Evolutionary conservation across 75 land plant species (phyloP), one percentile per base, ranked within the genome.

Genomic region (Larix kaempferi): DNA sequence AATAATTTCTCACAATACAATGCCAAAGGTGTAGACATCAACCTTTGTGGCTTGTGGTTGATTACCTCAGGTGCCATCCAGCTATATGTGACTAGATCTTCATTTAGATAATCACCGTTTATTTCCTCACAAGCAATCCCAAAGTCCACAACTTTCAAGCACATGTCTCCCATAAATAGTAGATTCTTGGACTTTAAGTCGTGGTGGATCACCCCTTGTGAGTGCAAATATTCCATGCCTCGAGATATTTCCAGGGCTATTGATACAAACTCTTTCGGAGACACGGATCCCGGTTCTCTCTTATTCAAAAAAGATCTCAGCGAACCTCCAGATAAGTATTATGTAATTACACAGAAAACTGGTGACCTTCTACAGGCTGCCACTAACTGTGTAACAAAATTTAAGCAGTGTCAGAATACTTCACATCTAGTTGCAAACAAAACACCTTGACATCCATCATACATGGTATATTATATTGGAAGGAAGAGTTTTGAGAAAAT

Each of bases 21-120:
- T 81, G 23, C 93, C 95, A 77, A 93, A 93, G 67, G 93, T 86
- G 77, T 90, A 93, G 13, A 90, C 93, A 82, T 93, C 95, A 21
- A 90, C 93, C 81, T 89, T 93, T 87, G 85, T 2, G 81, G 63
- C 76, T 86, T 85, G 76, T 80, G 86, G 73, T 82, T 87, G 72
- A 93, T 86, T 88, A 93, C 83, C 84, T 93, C 95, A 41, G 95
- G 95, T 19, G 95, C 95, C 95, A 93, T 93, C 93, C 93, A 93
- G 5, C 91, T 87, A 74, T 83, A 90, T 23, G 93, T 93, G 2
- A 91, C 95, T 0, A 85, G 86, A 35, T 92, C 93, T 56, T 87
- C 91, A 33, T 81, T 80, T 59, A 85, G 35, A 22, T 78, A 57
- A 74, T 86, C 82, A 78, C 77, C 76, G 55, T 84, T 77, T 15